Evolutionary conservation across 192 early-diverging fungal genomes (phyloP), one percentile per base, ranked within the genome.

Genomic region (Globomyces pollinis-pini): DNA sequence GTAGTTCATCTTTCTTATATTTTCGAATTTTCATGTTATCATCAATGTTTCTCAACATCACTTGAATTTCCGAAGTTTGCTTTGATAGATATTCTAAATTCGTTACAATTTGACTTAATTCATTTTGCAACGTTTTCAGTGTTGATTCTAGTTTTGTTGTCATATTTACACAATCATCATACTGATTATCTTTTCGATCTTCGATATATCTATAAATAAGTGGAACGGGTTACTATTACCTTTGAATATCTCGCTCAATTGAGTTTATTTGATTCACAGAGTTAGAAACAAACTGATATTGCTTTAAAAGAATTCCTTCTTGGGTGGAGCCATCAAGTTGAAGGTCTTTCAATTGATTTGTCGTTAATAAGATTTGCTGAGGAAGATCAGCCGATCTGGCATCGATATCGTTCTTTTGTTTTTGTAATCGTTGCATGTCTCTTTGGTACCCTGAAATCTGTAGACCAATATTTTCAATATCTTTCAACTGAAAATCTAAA

Each of bases 21-120:
- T 77, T 64, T 2, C 76, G 65, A 16, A 69, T 71, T 38, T 79
- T 63, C 24, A 79, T 12, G 47, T 76, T 81, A 51, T 79, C 76
- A 3, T 64, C 53, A 31, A 81, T 68, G 5, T 60, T 33, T 12
- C 73, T 62, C 32, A 63, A 59, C 1, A 63, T 12, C 2, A 64
- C 49, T 5, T 57, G 36, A 6, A 67, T 57, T 32, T 75, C 65
- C 43, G 62, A 45, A 1, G 35, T 2, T 15, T 63, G 15, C 50
- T 74, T 67, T 23, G 56, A 54, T 6, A 75, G 57, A 0, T 38
- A 54, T 13, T 74, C 65, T 55, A 80, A 62, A 42, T 78, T 51
- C 2, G 53, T 53, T 18, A 50, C 51, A 21, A 70, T 32, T 13
- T 61, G 62, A 2, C 36, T 53, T 30, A 77, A 65, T 30, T 65